Percentiles rank a stretch among this genome's conserved stretches.
These are phyloP conservation scores for Russula virescens DNA, from an alignment of 768 basidiomycete species.

Conservation along the genomic window DNA sequence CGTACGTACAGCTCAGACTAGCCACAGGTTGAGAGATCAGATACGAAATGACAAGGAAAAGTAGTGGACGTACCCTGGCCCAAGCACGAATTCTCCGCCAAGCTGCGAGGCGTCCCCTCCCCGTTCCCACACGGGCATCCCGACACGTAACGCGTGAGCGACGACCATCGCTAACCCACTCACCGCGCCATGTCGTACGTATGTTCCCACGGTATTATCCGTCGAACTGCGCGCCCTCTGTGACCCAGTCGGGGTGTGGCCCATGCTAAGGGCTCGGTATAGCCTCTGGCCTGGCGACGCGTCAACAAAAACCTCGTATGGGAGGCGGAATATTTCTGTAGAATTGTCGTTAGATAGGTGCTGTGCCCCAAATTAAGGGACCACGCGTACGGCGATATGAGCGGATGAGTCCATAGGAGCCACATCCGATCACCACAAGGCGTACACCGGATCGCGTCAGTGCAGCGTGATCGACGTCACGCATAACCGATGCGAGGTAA, in stretches of 20 bases:
- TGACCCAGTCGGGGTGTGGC: conserved; percentile 40
- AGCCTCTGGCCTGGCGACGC: conserved; percentile 51
- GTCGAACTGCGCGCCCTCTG: conserved; percentile 28
- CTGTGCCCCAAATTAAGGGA: neutral
- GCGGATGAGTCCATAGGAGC: conserved; percentile 67
- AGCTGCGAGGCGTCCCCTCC: conserved; percentile 74
- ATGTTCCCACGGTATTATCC: conserved; percentile 37
- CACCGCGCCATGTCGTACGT: conserved; percentile 60
- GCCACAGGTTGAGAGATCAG: no score
- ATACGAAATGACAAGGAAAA: neutral
- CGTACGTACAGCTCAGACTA: conserved; percentile 62
- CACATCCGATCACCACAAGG: conserved; percentile 73
- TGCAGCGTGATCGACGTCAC: conserved; percentile 41
- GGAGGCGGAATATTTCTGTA: conserved; percentile 59
- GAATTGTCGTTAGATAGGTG: neutral
- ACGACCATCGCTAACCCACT: conserved; percentile 72
- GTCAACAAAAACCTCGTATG: conserved; percentile 76
- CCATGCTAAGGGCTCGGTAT: conserved; percentile 76
- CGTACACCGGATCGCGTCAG: conserved; percentile 48
- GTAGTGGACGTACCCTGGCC: conserved; percentile 44
- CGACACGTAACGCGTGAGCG: conserved; percentile 58
- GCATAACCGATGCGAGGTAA: conserved; percentile 68
- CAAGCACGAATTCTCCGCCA: conserved; percentile 85
- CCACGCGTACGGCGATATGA: conserved; percentile 56
- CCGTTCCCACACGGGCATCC: conserved; percentile 78